Base-by-base conservation (phyloP, 75 land plant species). In the Pinus albicaulis region DNA sequence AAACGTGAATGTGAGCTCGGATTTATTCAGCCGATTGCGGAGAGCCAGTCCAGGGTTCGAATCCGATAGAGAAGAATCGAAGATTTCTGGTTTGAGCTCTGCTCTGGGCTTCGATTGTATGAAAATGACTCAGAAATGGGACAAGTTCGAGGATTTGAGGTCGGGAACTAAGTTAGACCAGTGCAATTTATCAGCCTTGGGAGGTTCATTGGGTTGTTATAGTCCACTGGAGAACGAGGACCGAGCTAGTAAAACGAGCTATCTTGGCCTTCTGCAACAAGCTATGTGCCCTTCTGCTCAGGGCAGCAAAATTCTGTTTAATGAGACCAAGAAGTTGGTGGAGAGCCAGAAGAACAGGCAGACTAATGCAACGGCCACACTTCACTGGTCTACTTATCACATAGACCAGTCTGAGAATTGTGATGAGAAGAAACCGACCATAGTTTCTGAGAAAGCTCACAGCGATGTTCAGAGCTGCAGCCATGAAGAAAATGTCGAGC, bases 251-350 rank as follows among this genome's bases (percentile, higher is more conserved):
- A 48, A 48, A 12, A 68, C 71, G 13, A 68, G 71, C 24, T 68
- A 68, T 17, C 12, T 68, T 0, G 4, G 24, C 2, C 71, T 68
- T 10, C 53, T 68, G 22, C 71, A 68, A 19, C 53, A 68, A 36
- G 71, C 71, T 23, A 68, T 68, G 71, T 68, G 71, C n/a, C 71
- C 71, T 0, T 68, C 71, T 5, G 52, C 52, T 41, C 71, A 68
- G 11, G 52, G n/a, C 52, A n/a, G 23, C 24, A 68, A 41, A 44
- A n/a, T 68, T 68, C 71, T 41, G 2, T 68, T 8, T 3, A 19
- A 68, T 0, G 71, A 68, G 71, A 2, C 71, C 0, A 68, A 41
- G 71, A 68, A 68, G 41, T 8, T 68, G 0, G 71, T 68, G 16
- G 71, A 17, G 4, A 41, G n/a, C 4, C 71, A 41, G 4, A 68